Base-by-base conservation (phyloP, 768 basidiomycete species). In the Hortiboletus campestris region DNA sequence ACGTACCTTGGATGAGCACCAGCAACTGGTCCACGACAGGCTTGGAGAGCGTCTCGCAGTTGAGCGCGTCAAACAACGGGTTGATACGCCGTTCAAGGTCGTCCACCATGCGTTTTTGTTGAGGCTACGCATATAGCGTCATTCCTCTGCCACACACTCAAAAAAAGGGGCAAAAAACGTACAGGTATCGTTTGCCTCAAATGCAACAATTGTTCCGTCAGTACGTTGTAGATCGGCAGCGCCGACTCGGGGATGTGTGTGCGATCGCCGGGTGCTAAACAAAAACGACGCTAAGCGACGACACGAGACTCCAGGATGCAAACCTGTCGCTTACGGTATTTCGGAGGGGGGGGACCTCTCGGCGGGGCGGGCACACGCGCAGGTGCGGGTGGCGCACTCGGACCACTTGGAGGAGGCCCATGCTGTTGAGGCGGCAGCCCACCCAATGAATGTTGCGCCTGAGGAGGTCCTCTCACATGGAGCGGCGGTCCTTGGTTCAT, bases 21-120 rank as follows among this genome's bases (percentile, higher is more conserved):
- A 84, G 65, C 31, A 97, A 74, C 60, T 89, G 84, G 41, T 89
- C 88, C 14, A 89, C 80, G 22, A 91, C 84, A 12, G 80, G 69
- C 56, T 77, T 75, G 14, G 91, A 87, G 19, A 97, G 67, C 8
- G 89, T 89, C 63, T 93, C 85, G 66, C 91, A 94, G 70, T 98
- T 97, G 62, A 98, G 73, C n/a, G 85, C 87, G 67, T 97, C 95
- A 64, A 95, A 97, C 43, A 98, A 72, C 0, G 85, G 81, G 66
- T 87, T 94, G 62, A 96, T 78, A 32, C 95, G 81, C 19, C 92
- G 82, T 67, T 95, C 93, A 6, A 94, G 80, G 63, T 96, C 94
- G 48, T 93, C 92, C 0, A 84, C 84, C 60, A 94, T 78, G 34
- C 91, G 86, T 68, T 87, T 89, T 76, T 95, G 89, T 64, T 87